phyloP scores from a whole-genome alignment of 306 rosid species.

The Quercus robur region DNA sequence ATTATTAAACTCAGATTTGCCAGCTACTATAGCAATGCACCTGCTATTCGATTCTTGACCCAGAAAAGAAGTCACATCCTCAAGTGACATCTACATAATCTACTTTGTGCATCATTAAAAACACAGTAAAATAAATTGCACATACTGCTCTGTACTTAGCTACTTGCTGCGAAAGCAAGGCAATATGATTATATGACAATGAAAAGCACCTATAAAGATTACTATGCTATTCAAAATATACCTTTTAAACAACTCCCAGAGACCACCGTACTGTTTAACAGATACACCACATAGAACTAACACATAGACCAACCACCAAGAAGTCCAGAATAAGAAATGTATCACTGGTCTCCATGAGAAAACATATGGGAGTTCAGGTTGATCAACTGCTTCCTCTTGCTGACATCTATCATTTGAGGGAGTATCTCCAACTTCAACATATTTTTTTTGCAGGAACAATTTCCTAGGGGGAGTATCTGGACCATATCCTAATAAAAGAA shows the following conservation, averaged over 20 bases:
- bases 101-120: not conserved
- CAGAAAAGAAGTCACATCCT: constrained; percentile 5
- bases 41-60: not conserved
- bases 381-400: constrained; percentile 37
- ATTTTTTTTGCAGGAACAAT: constrained; percentile 42
- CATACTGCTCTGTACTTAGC: not conserved
- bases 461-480: constrained; percentile 88
- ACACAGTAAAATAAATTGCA: constrained; percentile 6
- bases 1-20: constrained; percentile 3
- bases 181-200: not conserved
- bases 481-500: constrained; percentile 77
- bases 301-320: constrained; percentile 71
- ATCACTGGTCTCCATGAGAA: constrained; percentile 66
- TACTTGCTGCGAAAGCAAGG: not conserved
- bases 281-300: constrained; percentile 63
- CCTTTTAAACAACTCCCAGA: constrained; percentile 87
- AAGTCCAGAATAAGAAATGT: constrained; percentile 54
- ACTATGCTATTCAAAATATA: constrained; percentile 22
- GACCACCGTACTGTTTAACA: constrained; percentile 72
- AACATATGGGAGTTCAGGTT: constrained; percentile 21
- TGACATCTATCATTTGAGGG: constrained; percentile 36
- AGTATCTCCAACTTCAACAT: constrained; percentile 33
- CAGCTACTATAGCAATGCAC: constrained; percentile 9
- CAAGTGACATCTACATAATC: not conserved
- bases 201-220: not conserved